These are phyloP conservation scores for Cyclotella cryptica DNA, from an alignment of 108 stramenopile genomes.

Conservation along the genomic window DNA sequence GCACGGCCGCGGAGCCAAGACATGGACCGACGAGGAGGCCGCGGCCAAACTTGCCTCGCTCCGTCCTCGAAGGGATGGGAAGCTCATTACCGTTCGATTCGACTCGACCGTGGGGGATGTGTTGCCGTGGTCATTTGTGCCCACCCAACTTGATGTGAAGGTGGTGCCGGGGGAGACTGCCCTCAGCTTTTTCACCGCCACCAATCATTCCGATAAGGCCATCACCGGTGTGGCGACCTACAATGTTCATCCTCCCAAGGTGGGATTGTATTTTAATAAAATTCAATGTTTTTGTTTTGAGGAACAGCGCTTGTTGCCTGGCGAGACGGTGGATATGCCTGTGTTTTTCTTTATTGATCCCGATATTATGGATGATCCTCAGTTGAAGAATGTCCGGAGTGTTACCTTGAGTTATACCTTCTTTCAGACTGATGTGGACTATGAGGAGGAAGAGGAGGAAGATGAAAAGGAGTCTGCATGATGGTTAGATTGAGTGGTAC, in stretches of 20 bases:
- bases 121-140: conserved; percentile 96
- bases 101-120: conserved; percentile 93
- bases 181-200: conserved; percentile 95
- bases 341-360: conserved; percentile 99
- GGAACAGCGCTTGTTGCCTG: conserved; percentile 95
- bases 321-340: conserved; percentile 99
- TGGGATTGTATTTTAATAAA: conserved; percentile 99
- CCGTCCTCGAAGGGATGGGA: conserved; percentile 86
- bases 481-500: background rate
- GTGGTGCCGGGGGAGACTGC: conserved; percentile 99
- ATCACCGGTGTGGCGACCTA: conserved; percentile 99
- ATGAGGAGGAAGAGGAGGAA: conserved; percentile 82
- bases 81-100: conserved; percentile 94
- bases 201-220: conserved; percentile 92
- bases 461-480: conserved; percentile 25
- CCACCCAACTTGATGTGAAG: conserved; percentile 91
- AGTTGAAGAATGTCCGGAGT: conserved; percentile 89
- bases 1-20: conserved; percentile 65
- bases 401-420: conserved; percentile 98
- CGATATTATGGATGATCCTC: conserved; percentile 93
- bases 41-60: conserved; percentile 81
- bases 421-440: conserved; percentile 96
- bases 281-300: conserved; percentile 99
- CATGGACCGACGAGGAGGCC: conserved; percentile 91
- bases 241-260: conserved; percentile 97